Base-by-base conservation (phyloP, 2,329 filamentous ascomycete species). In the Colletotrichum paranaense region DNA sequence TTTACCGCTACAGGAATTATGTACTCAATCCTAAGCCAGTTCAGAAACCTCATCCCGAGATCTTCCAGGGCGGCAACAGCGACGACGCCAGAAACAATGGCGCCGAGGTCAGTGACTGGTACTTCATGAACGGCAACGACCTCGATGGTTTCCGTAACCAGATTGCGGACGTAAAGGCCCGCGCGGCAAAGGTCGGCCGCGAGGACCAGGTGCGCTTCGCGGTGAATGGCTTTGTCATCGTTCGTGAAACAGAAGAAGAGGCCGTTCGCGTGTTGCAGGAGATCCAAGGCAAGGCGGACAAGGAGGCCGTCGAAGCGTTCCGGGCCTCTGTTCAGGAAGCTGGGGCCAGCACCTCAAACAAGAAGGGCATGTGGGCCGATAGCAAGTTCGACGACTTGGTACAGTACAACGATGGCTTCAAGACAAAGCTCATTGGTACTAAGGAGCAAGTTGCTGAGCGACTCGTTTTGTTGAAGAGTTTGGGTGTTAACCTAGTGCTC, bases 71-170 rank as follows among this genome's bases (percentile, higher is more conserved):
- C 12, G 87, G 87, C 3, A 89, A 88, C 76, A 85, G 82, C 32
- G 82, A 86, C 62, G 86, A 88, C 73, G 86, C 87, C 0, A 80
- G 86, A 7, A 83, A 85, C 32, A 88, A 88, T 66, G 86, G 85
- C 0, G 86, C 84, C 0, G 78, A 82, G 26, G 86, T 85, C 3
- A 84, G 81, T 2, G 86, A 88, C 71, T 88, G 85, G 79, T 89
- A 88, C 75, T 89, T 88, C 76, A 88, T 88, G 86, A 89, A 88
- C 75, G 86, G 87, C n/a, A 88, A 88, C 76, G 86, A 87, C 2
- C 82, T 88, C 11, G 86, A 88, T 64, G 86, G 86, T 2, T 88
- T 89, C 78, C 82, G 86, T 56, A 79, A 79, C 11, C 87, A 89
- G 76, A 88, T 89, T 56, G 78, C 78, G 1, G 86, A 88, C 73